Conservation (phyloP, 352 stramenopile species). For the Pythium rishiriense region DNA sequence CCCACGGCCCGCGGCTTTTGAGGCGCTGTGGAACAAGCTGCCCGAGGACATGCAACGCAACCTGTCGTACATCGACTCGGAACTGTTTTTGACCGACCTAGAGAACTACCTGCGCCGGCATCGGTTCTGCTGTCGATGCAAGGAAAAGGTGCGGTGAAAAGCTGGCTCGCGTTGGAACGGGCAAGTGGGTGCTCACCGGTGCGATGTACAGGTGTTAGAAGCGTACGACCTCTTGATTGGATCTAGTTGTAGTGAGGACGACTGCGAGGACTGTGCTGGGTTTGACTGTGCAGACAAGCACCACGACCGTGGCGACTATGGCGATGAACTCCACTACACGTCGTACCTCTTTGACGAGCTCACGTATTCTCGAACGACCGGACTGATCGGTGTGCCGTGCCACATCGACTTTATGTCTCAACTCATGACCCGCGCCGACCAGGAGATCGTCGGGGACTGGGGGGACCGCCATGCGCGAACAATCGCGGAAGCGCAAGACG, state of each 20-base stretch:
- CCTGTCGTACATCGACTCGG: conserved; percentile 84
- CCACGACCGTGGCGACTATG: conserved; percentile 72
- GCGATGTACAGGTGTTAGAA: conserved; percentile 52
- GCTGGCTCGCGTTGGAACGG: neutral
- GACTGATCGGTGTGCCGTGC: conserved; percentile 81
- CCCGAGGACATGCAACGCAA: conserved; percentile 77
- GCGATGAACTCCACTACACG: conserved; percentile 83
- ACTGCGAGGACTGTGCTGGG: conserved; percentile 82
- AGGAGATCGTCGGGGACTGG: conserved; percentile 83
- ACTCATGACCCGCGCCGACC: conserved; percentile 80
- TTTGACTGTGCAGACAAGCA: conserved; percentile 79
- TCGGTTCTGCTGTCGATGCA: conserved; percentile 87
- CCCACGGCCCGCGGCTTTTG: conserved; percentile 73
- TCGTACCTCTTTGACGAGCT: conserved; percentile 88
- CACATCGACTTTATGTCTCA: conserved; percentile 87
- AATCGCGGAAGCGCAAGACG: conserved; percentile 83
- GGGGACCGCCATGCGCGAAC: conserved; percentile 81
- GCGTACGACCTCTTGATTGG: conserved; percentile 86
- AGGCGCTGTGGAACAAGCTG: conserved; percentile 77
- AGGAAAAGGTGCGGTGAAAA: conserved; percentile 55
- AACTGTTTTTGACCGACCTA: conserved; percentile 84
- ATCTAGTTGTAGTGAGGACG: conserved; percentile 82
- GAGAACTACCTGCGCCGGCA: conserved; percentile 83
- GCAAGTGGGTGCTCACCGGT: neutral
- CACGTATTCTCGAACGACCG: conserved; percentile 76